phyloP scores from a whole-genome alignment of 1,284 basidiomycete genomes.

The Ustilago tritici region DNA sequence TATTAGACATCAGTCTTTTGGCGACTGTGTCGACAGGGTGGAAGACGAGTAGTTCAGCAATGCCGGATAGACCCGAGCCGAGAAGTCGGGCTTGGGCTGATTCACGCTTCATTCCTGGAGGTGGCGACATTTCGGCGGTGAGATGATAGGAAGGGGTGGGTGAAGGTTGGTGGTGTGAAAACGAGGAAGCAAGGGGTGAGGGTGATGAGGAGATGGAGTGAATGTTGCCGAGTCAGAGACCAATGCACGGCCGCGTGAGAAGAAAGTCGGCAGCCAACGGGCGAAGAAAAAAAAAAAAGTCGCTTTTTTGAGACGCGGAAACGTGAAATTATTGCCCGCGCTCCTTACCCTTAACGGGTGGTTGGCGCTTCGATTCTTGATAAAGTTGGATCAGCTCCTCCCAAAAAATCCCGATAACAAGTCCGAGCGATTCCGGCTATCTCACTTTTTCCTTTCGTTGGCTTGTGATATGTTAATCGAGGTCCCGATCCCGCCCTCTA shows the following conservation, averaged over 20 bases:
- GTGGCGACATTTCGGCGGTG: conserved; percentile 54
- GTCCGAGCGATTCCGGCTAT: conserved; percentile 11
- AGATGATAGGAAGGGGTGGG: neutral
- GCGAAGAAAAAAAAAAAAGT: neutral
- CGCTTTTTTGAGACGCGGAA: neutral
- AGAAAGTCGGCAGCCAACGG: conserved; percentile 1
- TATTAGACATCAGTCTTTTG: conserved; percentile 96
- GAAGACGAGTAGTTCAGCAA: conserved; percentile 85
- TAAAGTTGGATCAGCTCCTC: conserved; percentile 2
- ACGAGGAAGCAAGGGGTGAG: conserved; percentile 4
- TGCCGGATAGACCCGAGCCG: conserved; percentile 82
- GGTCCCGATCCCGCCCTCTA: neutral
- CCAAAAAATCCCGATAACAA: conserved; percentile 10
- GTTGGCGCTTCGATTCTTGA: neutral
- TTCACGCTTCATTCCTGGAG: conserved; percentile 73
- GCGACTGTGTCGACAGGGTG: conserved; percentile 84
- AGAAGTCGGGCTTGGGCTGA: conserved; percentile 90
- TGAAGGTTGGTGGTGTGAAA: conserved; percentile 15
- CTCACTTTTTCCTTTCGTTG: neutral
- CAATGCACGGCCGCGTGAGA: conserved; percentile 3
- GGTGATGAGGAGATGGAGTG: conserved; percentile 15
- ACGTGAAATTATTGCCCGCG: neutral
- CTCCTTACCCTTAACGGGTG: neutral
- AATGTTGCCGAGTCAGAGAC: neutral
- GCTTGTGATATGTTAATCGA: neutral